phyloP scores from a whole-genome alignment of 2,329 filamentous ascomycete species.

The Fusarium subtropicale region DNA sequence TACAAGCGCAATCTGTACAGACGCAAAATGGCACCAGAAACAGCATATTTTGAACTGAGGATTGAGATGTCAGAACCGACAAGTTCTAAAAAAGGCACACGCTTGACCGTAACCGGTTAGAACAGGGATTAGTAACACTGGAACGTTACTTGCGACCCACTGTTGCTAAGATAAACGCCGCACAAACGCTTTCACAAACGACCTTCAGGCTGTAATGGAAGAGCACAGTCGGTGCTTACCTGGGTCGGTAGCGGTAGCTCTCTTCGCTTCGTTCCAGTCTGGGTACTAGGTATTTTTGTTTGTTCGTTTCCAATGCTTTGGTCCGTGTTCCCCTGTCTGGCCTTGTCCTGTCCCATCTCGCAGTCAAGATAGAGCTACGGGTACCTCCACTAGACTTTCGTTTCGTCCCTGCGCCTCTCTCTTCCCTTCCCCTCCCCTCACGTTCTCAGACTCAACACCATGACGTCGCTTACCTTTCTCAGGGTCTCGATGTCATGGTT shows the following conservation, averaged over 20 bases:
- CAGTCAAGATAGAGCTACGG: conserved; percentile 41
- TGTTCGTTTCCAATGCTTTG: conserved; percentile 26
- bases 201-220: neutral
- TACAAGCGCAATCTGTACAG: conserved; percentile 29
- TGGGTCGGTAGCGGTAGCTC: neutral
- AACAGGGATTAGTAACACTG: conserved; percentile 28
- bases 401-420: conserved; percentile 9
- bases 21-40: conserved; percentile 34
- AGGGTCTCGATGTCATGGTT: conserved; percentile 28
- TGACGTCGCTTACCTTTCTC: conserved; percentile 28
- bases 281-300: conserved; percentile 8
- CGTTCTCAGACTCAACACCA: conserved; percentile 13
- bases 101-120: conserved; percentile 23
- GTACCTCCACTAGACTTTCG: conserved; percentile 5
- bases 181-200: conserved; percentile 27
- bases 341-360: conserved; percentile 8
- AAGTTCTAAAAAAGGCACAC: conserved; percentile 39
- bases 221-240: neutral
- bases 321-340: conserved; percentile 26
- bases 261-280: conserved; percentile 13
- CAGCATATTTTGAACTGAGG: conserved; percentile 30
- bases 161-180: conserved; percentile 27
- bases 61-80: conserved; percentile 36
- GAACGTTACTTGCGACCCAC: conserved; percentile 43
- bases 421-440: neutral